Percentiles rank a stretch among this genome's conserved stretches.
Evolutionary conservation across 306 rosid species (phyloP).

Genomic region (Acacia melanoxylon): DNA sequence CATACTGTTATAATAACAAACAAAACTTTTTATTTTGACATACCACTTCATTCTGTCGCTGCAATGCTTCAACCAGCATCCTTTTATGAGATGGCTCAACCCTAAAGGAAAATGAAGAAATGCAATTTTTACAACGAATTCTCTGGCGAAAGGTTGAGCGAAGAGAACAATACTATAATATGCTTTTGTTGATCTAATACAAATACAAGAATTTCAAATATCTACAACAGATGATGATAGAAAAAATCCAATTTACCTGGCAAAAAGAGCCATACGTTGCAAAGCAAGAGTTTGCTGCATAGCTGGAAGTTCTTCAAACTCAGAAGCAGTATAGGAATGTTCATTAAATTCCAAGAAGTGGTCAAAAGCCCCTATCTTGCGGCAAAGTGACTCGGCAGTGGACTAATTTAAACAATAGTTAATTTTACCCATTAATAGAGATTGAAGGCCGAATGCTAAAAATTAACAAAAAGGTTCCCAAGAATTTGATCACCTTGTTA

Average conservation of each 20-base stretch:
- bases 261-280: constrained; percentile 92
- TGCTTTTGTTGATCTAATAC: constrained; percentile 22
- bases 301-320: constrained; percentile 93
- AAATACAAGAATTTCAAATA: constrained; percentile 11
- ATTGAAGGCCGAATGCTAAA: constrained; percentile 25
- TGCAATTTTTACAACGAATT: constrained; percentile 5
- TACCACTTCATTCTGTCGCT: constrained; percentile 98
- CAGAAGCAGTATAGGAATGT: constrained; percentile 88
- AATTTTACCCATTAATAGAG: constrained; percentile 30
- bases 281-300: constrained; percentile 82
- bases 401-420: constrained; percentile 53
- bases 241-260: constrained; percentile 53
- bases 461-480: constrained; percentile 9
- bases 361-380: constrained; percentile 95
- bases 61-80: constrained; percentile 98
- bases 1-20: constrained; percentile 5
- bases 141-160: constrained; percentile 9
- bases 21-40: neutral
- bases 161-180: neutral
- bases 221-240: constrained; percentile 20
- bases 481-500: constrained; percentile 71
- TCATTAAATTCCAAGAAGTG: constrained; percentile 74
- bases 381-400: constrained; percentile 97
- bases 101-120: constrained; percentile 46
- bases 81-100: constrained; percentile 98